Evolutionary conservation across 164 flowering plant genomes (phyloP), one percentile per base, ranked within the genome.

Genomic region (Saururus chinensis): DNA sequence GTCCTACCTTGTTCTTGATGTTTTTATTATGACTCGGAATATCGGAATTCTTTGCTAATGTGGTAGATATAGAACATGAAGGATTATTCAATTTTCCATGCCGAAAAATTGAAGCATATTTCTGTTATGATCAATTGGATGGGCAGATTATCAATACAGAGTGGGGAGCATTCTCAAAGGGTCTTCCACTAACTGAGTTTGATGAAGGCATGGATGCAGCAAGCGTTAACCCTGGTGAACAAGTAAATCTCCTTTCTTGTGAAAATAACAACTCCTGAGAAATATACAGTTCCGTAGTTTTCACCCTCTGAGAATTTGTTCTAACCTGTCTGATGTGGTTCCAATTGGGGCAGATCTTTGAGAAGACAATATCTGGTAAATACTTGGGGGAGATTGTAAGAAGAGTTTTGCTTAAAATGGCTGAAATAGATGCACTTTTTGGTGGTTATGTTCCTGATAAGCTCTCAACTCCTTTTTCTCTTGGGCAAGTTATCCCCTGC

Each of bases 301-400:
- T n/a, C n/a, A n/a, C n/a, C n/a, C n/a, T n/a, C 37, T 30, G 37
- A 30, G 37, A 6, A 30, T 30, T 30, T 30, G 4, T 30, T 30
- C 37, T 30, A 30, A 30, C 37, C 37, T 30, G 35, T 35, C 19
- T 19, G n/a, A 35, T 53, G 7, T 35, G 45, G 14, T 22, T 62
- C 22, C 30, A 40, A 42, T 26, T 45, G 23, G 56, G 2, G 45
- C 76, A 92, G 96, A 83, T 77, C 56, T 83, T 81, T 76, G 98
- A 92, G 84, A 92, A 92, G 75, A 84, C 87, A 61, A 89, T 92
- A 21, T 83, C 98, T n/a, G 96, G 98, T 35, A 89, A 86, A 93
- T 92, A 89, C 70, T 84, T 89, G 20, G 96, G 95, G 10, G 98
- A 89, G 71, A 86, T 92, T 66, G 93, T 75, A 16, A 71, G 96